Evolutionary conservation across 2,329 filamentous ascomycete species (phyloP).

Genomic region (Shiraia sp.): DNA sequence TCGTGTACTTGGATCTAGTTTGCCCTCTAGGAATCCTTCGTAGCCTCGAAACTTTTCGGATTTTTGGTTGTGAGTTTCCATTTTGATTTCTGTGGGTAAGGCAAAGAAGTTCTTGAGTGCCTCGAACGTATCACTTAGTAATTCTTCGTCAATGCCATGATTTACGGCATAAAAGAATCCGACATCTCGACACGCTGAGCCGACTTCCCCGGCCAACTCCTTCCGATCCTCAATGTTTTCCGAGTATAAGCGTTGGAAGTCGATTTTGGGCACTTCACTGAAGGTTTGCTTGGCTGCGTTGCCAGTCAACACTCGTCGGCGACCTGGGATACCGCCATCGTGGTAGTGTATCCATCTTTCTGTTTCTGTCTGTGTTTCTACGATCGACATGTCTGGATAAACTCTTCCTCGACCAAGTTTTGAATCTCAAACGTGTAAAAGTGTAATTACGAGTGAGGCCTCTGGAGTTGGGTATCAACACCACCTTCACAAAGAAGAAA

Average conservation of each 20-base stretch:
- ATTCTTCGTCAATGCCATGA: constrained; percentile 30
- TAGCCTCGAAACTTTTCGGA: constrained; percentile 41
- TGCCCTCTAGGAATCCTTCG: constrained; percentile 43
- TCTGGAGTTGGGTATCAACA: background rate
- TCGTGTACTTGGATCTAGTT: constrained; percentile 39
- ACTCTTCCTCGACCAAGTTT: background rate
- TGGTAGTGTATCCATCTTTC: constrained; percentile 34
- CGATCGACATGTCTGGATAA: constrained; percentile 12
- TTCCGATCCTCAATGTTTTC: constrained; percentile 25
- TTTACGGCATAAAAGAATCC: constrained; percentile 43
- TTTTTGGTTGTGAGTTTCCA: constrained; percentile 43
- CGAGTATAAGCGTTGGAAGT: constrained; percentile 36
- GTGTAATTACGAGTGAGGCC: background rate
- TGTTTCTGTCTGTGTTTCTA: constrained; percentile 11
- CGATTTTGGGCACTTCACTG: constrained; percentile 32
- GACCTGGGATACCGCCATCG: constrained; percentile 34
- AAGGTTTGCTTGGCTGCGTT: constrained; percentile 29
- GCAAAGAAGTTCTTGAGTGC: constrained; percentile 37
- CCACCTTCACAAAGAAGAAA: no score
- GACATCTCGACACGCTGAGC: constrained; percentile 36
- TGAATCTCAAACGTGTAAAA: background rate
- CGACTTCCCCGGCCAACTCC: constrained; percentile 34
- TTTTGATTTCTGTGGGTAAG: constrained; percentile 37
- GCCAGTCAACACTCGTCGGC: constrained; percentile 30
- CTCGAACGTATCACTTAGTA: constrained; percentile 34